Percentiles rank a stretch among this genome's conserved stretches.
Conservation (phyloP, 352 stramenopile species). For the Globisporangium nunn region DNA sequence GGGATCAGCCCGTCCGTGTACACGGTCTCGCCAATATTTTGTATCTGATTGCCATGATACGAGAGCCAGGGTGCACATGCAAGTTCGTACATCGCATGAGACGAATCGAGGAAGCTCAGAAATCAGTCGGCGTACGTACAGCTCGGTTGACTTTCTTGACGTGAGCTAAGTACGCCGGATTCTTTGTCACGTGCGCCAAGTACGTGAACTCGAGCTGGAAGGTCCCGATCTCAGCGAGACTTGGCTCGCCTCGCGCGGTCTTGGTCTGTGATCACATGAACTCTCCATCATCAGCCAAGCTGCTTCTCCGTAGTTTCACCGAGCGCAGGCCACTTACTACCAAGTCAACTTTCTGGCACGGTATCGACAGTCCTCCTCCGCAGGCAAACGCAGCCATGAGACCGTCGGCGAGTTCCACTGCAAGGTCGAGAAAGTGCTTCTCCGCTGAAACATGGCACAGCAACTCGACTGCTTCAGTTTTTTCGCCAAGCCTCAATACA, state of each 20-base stretch:
- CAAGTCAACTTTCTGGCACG: constrained; percentile 33
- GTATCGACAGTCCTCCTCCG: constrained; percentile 14
- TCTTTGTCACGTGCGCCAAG: constrained; percentile 26
- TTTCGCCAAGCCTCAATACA: background rate
- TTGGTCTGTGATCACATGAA: background rate
- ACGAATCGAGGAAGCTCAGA: background rate
- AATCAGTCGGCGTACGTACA: constrained; percentile 10
- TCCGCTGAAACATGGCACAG: constrained; percentile 15
- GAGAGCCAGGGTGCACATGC: background rate
- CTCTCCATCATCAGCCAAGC: background rate
- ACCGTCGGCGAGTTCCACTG: constrained; percentile 23
- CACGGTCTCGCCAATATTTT: constrained; percentile 17
- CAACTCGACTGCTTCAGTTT: background rate
- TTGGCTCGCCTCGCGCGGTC: constrained; percentile 9
- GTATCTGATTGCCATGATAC: constrained; percentile 15
- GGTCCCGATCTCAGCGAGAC: constrained; percentile 36
- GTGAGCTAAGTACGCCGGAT: constrained; percentile 25
- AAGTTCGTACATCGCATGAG: background rate
- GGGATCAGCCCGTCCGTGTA: constrained; percentile 41
- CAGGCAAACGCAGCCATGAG: constrained; percentile 32
- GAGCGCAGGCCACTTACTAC: constrained; percentile 15
- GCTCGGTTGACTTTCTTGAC: constrained; percentile 37
- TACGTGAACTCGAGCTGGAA: constrained; percentile 72
- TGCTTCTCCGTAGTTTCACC: background rate
- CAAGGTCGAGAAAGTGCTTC: constrained; percentile 35